A percentile compares a stretch with the other conserved stretches of the same genome.
Evolutionary conservation across 352 stramenopile genomes (phyloP).

Genomic region (Phytophthora hybrid): DNA sequence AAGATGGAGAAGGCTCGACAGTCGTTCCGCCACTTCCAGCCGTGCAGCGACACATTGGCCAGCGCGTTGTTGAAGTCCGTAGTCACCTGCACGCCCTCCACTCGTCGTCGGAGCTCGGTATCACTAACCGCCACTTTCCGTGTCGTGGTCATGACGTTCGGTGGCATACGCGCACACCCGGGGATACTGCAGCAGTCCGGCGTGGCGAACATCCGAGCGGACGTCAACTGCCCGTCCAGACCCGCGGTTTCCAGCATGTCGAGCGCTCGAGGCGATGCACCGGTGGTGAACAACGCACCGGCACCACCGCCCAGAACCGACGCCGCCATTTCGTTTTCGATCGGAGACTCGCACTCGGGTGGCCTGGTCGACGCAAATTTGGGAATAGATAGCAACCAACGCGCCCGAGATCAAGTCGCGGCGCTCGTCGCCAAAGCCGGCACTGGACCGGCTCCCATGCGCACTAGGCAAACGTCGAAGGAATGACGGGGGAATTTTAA

Average conservation of each 20-base stretch:
- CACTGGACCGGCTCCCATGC: slow-evolving; percentile 13
- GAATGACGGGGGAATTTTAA: slow-evolving; percentile 39
- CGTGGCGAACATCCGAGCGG: slow-evolving; percentile 13
- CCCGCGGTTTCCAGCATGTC: slow-evolving; percentile 42
- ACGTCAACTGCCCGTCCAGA: slow-evolving; percentile 9
- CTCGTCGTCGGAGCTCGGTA: slow-evolving; percentile 39
- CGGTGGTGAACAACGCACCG: slow-evolving; percentile 15
- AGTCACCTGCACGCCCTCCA: slow-evolving; percentile 31
- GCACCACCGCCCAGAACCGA: slow-evolving; percentile 6
- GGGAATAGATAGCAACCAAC: slow-evolving; percentile 18
- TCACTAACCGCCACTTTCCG: slow-evolving; percentile 41
- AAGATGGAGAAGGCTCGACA: slow-evolving; percentile 42
- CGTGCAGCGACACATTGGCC: slow-evolving; percentile 38
- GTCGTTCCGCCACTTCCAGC: slow-evolving; percentile 50
- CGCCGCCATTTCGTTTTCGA: slow-evolving; percentile 16
- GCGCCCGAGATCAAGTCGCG: background rate
- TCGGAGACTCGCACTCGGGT: background rate
- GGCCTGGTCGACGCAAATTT: slow-evolving; percentile 26
- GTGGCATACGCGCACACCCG: slow-evolving; percentile 12
- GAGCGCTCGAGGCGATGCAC: slow-evolving; percentile 25
- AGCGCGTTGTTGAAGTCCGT: slow-evolving; percentile 40
- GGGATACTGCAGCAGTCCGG: slow-evolving; percentile 25
- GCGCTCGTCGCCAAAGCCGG: slow-evolving; percentile 10
- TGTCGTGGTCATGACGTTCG: slow-evolving; percentile 1
- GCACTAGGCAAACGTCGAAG: slow-evolving; percentile 27